Base-by-base conservation (phyloP, 2,329 filamentous ascomycete genomes). In the Dactylellina sp. region DNA sequence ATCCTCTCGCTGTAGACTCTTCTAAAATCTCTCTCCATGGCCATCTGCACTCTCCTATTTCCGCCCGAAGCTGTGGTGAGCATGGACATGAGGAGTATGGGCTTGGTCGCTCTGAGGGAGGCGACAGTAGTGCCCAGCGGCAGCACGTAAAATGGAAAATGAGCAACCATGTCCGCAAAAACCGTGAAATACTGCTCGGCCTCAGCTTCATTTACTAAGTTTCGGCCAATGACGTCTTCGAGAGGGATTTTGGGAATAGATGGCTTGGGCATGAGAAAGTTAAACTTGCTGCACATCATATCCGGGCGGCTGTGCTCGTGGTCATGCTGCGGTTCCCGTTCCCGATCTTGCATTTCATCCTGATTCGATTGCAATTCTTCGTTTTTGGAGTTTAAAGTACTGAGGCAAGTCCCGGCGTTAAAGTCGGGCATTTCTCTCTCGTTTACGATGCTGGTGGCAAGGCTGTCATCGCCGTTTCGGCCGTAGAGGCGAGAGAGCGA, bases 21-120 rank as follows among this genome's bases (percentile, higher is more conserved):
- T 28, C 85, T 81, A 56, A 88, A 86, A 79, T 88, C 86, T 53
- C 85, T 83, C 25, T 88, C 86, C 47, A 88, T 86, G 1, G 86
- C 80, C 12, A 80, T 83, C 63, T 87, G 84, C 0, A 85, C 83
- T 75, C 85, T 84, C 20, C 85, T 77, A n/a, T 84, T 83, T 9
- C 83, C 82, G 0, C 82, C 83, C 35, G 85, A 84, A 2, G 84
- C 83, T 0, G 84, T 82, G 1, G 85, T 83, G 0, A 88, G 79
- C 16, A 88, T 84, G 1, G 86, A 84, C 11, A 88, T 79, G 37
- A 88, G 78, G 16, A 88, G 80, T 76, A 88, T 87, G 0, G 86
- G 86, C 24, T 82, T 81, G 0, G 82, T 79, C 20, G 80, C 79
- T 1, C 85, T 83, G 42, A 87, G 80, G 0, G 79, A 79, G 3